Base-by-base conservation (phyloP, 345 rosid species). In the Rhizophora apiculata region DNA sequence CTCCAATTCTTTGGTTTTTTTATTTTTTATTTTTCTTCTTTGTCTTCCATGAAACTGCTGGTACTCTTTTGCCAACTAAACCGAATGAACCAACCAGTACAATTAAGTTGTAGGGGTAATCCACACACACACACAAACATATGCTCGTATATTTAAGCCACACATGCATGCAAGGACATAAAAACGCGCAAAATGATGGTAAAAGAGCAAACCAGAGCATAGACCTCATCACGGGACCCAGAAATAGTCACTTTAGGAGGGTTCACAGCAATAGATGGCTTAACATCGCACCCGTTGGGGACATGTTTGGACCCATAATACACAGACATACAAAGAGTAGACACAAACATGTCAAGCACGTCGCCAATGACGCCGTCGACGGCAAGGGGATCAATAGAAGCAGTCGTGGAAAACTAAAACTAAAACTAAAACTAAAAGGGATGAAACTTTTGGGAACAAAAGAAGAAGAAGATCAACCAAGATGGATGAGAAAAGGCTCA, bases 301-400 rank as follows among this genome's bases (percentile, higher is more conserved):
- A 92, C 86, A 70, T 92, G 96, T 76, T 88, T 92, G 16, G 91
- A 63, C 7, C 91, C 88, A 36, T 77, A 92, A 82, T 81, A 73
- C 55, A 85, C 91, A 52, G 85, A 83, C 91, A 88, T 87, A 70
- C 24, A 74, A 43, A 84, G 85, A 10, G 74, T 71, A 1, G 98
- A 96, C 24, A 87, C 82, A 67, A 92, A 92, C 95, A 88, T 87
- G 77, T 90, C 96, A 62, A 92, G 74, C 8, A 92, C 96, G 60
- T 92, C 98, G 1, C 96, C 96, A n/a, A 92, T 90, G 39, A 92
- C 91, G 18, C 96, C 82, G 24, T 95, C 96, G 7, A 92, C 91
- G 11, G 90, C 88, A 27, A 88, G 82, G 62, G 98, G 95, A 76
- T 92, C 89, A 51, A 88, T 86, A 1, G 96, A 85, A 43, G 88